Base-by-base conservation (phyloP, 148 eudicot species). In the Silene uniflora region DNA sequence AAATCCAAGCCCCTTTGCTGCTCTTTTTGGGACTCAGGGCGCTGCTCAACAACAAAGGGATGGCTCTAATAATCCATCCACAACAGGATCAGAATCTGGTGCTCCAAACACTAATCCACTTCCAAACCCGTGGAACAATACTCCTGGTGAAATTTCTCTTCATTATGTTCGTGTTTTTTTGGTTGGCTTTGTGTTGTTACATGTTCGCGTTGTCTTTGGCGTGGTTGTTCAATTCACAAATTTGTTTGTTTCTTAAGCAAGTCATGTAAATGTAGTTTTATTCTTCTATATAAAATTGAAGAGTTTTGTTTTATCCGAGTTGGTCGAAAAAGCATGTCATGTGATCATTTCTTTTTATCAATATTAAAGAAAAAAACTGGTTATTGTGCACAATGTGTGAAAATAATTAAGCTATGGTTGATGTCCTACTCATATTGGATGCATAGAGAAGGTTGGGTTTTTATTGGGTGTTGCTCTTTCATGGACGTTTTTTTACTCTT, bases 91-190 rank as follows among this genome's bases (percentile, higher is more conserved):
- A 80, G 96, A 88, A 65, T 71, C 93, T 74, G 76, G 86, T 78
- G 79, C 82, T 60, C 98, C 98, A 72, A 93, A 91, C 74, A 73
- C 89, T 42, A 88, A 91, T 74, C 98, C 98, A 23, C 93, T 93
- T 73, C 98, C 98, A 23, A 93, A 93, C 73, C 97, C 98, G 12
- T 93, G 98, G 98, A 79, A 83, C 76, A 84, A 71, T 71, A 70
- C 83, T 86, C 86, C 84, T 76, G 96, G 98, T 91, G 87, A 85
- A 87, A 76, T 52, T 71, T 52, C 62, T 9, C 25, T 18, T 67
- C 76, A 7, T 24, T 67, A 65, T 64, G 60, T 46, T 49, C 21
- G 13, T 42, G 49, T 73, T 67, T 60, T 18, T 69, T 69, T 76
- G 61, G 72, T 72, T 64, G 22, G 22, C 7, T 32, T 0, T 75